These are phyloP conservation scores for Apiospora aurea DNA, from an alignment of 2,329 filamentous ascomycete genomes.

Conservation along the genomic window DNA sequence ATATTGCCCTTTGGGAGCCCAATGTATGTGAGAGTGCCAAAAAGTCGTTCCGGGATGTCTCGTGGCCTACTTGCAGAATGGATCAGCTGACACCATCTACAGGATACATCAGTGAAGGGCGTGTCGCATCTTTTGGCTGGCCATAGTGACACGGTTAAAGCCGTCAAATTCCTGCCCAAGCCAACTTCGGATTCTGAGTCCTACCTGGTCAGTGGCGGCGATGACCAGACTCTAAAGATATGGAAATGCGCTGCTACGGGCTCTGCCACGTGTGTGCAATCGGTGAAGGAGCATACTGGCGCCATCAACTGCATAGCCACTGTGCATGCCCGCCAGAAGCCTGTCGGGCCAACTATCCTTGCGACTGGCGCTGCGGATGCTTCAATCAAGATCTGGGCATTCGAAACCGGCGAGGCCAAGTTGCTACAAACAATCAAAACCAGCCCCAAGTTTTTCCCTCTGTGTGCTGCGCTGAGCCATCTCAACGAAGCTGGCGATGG, in stretches of 20 bases:
- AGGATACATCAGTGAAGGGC: conserved; percentile 57
- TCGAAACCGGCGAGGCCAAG: conserved; percentile 57
- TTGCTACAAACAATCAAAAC: conserved; percentile 75
- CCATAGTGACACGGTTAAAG: conserved; percentile 82
- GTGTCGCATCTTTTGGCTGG: conserved; percentile 73
- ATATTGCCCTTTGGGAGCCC: conserved; percentile 88
- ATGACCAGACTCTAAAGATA: conserved; percentile 78
- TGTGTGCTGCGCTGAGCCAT: conserved; percentile 73
- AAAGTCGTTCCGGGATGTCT: background rate
- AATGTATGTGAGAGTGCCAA: conserved; percentile 59
- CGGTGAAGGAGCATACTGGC: conserved; percentile 70
- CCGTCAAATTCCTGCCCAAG: conserved; percentile 76
- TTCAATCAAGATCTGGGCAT: conserved; percentile 72
- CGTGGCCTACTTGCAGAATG: background rate
- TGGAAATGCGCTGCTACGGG: conserved; percentile 59
- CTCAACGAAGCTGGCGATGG: conserved; percentile 61
- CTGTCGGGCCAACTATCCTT: conserved; percentile 53
- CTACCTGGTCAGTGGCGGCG: conserved; percentile 79
- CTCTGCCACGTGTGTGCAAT: conserved; percentile 52
- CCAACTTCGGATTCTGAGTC: conserved; percentile 54
- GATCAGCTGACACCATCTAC: conserved; percentile 22
- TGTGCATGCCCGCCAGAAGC: conserved; percentile 39
- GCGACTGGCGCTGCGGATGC: conserved; percentile 85
- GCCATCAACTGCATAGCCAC: conserved; percentile 75
- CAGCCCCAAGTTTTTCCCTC: conserved; percentile 80